Conservation (phyloP, 108 stramenopile genomes). For the Pseudonitzschia delicatissima region DNA sequence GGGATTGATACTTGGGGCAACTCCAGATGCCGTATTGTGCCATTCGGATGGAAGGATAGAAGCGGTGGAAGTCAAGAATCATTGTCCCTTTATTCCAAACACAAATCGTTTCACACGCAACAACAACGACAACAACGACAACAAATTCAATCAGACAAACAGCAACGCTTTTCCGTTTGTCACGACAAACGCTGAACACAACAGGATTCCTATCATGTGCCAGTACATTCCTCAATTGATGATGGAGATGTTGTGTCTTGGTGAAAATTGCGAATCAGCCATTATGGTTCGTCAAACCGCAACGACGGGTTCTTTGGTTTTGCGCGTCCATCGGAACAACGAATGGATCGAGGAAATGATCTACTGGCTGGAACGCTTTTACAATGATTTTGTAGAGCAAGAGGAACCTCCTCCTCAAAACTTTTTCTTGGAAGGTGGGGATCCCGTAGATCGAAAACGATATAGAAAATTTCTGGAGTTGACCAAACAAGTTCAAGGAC, state of each 20-base stretch:
- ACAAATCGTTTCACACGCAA: slow-evolving; percentile 1
- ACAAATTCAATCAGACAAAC: no score
- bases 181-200: slow-evolving; percentile 26
- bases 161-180: slow-evolving; percentile 27
- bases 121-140: slow-evolving; percentile 11
- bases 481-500: slow-evolving; percentile 14
- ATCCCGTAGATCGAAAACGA: slow-evolving; percentile 8
- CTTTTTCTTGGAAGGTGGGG: slow-evolving; percentile 41
- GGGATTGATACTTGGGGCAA: slow-evolving; percentile 64
- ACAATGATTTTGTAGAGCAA: slow-evolving; percentile 46
- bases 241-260: slow-evolving; percentile 86
- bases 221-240: slow-evolving; percentile 80
- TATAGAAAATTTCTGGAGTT: slow-evolving; percentile 28
- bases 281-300: slow-evolving; percentile 85
- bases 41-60: slow-evolving; percentile 71
- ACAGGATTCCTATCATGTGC: slow-evolving; percentile 28
- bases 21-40: slow-evolving; percentile 73
- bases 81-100: slow-evolving; percentile 73
- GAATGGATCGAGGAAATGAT: slow-evolving; percentile 84
- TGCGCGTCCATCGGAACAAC: slow-evolving; percentile 76
- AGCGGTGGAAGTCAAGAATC: slow-evolving; percentile 87
- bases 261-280: slow-evolving; percentile 61
- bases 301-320: slow-evolving; percentile 65
- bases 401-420: slow-evolving; percentile 53
- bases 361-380: slow-evolving; percentile 68